phyloP scores from a whole-genome alignment of 805 yeast genomes.

The Saitoella complicata region DNA sequence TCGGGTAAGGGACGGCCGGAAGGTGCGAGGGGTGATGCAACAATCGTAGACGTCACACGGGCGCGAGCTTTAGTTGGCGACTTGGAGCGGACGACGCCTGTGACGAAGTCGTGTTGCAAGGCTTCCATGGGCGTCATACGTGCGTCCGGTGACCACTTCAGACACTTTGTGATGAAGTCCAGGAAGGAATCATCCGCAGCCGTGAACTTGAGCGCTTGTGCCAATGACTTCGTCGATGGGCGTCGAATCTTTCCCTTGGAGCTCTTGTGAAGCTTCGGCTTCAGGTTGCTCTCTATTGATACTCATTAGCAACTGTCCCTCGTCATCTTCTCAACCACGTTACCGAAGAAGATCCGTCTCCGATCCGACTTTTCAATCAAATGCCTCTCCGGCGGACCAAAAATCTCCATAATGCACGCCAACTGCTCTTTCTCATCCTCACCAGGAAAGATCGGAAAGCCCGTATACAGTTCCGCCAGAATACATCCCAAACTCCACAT shows the following conservation, averaged over 20 bases:
- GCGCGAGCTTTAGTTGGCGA: no score
- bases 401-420: conserved; percentile 72
- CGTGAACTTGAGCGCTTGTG: conserved; percentile 12
- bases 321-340: no score
- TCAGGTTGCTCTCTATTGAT: no score
- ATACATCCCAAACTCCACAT: conserved; percentile 98
- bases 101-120: conserved; percentile 22
- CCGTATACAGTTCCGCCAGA: conserved; percentile 81
- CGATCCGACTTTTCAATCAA: conserved; percentile 22
- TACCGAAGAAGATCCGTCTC: conserved; percentile 24
- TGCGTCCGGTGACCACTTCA: conserved; percentile 59
- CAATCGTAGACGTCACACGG: no score
- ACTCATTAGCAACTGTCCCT: no score
- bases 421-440: conserved; percentile 75
- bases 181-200: conserved; percentile 16
- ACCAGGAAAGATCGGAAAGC: conserved; percentile 92
- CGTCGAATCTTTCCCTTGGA: conserved; percentile 14
- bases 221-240: conserved; percentile 16
- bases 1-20: no score
- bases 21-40: no score
- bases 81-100: conserved; percentile 7
- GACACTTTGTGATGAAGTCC: conserved; percentile 38
- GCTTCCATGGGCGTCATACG: conserved; percentile 24
- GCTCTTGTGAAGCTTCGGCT: no score
- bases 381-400: conserved; percentile 67